These are phyloP conservation scores for Silene coronaria DNA, from an alignment of 179 eudicot genomes.

Conservation along the genomic window DNA sequence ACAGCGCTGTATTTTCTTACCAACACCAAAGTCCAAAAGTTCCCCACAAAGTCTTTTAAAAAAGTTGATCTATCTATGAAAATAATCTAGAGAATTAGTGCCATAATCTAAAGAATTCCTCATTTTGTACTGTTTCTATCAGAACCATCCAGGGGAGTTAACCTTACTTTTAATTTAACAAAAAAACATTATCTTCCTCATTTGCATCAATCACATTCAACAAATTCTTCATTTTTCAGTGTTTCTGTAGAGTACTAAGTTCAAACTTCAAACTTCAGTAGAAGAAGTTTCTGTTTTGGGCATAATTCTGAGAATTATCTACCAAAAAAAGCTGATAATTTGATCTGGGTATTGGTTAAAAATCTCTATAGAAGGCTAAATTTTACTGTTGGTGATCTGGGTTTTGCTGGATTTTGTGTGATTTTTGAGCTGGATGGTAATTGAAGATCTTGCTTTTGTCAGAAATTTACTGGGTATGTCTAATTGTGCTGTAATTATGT, in stretches of 20 bases:
- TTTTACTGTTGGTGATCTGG: constrained; percentile 28
- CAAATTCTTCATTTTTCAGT: neutral
- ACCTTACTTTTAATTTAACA: neutral
- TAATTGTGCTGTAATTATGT: neutral
- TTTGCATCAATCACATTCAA: neutral
- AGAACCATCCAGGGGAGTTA: neutral
- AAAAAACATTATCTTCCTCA: neutral
- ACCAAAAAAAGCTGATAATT: neutral
- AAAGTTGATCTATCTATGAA: neutral
- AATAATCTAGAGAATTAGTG: neutral
- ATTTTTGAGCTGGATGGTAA: constrained; percentile 26
- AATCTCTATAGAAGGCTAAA: neutral
- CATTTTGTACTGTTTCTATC: neutral
- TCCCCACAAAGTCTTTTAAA: neutral
- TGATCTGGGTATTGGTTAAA: constrained; percentile 18
- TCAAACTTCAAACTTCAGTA: neutral
- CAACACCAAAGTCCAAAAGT: neutral
- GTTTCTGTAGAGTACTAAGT: neutral
- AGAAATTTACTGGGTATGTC: constrained; percentile 19
- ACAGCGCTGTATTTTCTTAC: neutral
- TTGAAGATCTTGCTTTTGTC: constrained; percentile 33
- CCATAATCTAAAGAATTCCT: neutral
- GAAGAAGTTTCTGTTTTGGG: neutral
- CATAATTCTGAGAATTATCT: neutral
- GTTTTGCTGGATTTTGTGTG: constrained; percentile 14